Percentiles rank a stretch among this genome's conserved stretches.
These are phyloP conservation scores for Hypoxylon intermedium DNA, from an alignment of 495 filamentous ascomycete species.

Conservation along the genomic window DNA sequence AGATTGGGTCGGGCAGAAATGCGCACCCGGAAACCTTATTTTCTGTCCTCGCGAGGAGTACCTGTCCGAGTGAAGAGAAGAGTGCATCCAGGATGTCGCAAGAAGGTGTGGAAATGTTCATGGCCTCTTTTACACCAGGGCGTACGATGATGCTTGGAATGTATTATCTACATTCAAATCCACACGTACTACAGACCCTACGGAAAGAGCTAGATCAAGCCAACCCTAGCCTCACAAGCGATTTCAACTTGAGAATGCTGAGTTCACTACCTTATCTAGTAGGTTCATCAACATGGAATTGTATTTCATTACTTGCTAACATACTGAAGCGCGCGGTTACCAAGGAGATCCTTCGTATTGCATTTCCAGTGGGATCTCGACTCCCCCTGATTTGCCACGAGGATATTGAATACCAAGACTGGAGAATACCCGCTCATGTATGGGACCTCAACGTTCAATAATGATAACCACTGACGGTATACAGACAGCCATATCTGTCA, in stretches of 20 bases:
- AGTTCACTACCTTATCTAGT: background rate
- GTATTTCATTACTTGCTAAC: background rate
- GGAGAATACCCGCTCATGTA: background rate
- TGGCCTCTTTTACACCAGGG: slow-evolving; percentile 5
- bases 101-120: slow-evolving; percentile 8
- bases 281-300: background rate
- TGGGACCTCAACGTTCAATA: background rate
- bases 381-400: slow-evolving; percentile 1
- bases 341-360: slow-evolving; percentile 4
- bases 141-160: slow-evolving; percentile 6
- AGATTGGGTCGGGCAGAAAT: background rate
- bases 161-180: slow-evolving; percentile 3
- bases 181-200: background rate
- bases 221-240: background rate
- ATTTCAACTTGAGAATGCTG: background rate
- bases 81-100: background rate
- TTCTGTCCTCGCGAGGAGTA: background rate
- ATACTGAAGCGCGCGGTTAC: background rate
- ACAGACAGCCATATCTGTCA: slow-evolving; percentile 2
- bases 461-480: background rate
- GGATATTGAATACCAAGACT: background rate
- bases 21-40: background rate
- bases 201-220: background rate
- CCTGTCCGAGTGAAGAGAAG: background rate
- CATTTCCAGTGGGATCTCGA: slow-evolving; percentile 1